Base-by-base conservation (phyloP, 192 early-diverging fungal genomes). In the Linnemannia elongata region DNA sequence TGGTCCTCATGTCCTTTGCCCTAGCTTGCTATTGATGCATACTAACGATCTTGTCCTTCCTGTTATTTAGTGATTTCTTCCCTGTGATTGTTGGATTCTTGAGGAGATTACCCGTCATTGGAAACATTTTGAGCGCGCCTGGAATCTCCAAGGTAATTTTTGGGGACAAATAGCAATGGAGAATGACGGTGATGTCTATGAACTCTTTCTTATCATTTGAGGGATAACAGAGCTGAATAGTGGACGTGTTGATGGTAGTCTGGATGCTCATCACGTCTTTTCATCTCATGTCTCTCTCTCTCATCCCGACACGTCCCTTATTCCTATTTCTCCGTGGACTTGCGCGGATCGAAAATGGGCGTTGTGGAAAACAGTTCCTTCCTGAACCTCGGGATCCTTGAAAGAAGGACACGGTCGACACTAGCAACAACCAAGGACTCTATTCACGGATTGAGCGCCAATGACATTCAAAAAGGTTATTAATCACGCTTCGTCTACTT, bases 51-150 rank as follows among this genome's bases (percentile, higher is more conserved):
- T 6, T 44, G 60, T 39, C 54, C 35, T 69, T 83, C 66, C 33
- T 68, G 27, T 15, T 33, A 45, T 27, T 38, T 81, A 97, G 98
- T 68, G 98, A 99, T 91, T 99, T 99, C 85, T 98, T 99, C 91
- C 97, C 97, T 1, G 96, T 97, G 49, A 94, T 96, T 33, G 87
- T 99, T 72, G 91, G 94, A 45, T 98, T 99, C 78, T 90, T 99
- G 81, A 93, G 97, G 84, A 92, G 93, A 79, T 75, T 99, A 72
- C 98, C 98, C 4, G 69, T 99, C 39, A 97, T 99, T 83, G 98
- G 98, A 39, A 94, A 93, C 15, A 78, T 99, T 33, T 86, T 99
- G 72, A 96, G 93, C 79, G 91, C 96, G 52, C 98, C 98, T 24
- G 94, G 92, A 24, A 93, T 99, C 74, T 91, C 96, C 54, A 94